A percentile compares a stretch with the other conserved stretches of the same genome.
These are phyloP conservation scores for Eimeria mitis DNA, from an alignment of 169 alveolate genomes.

Conservation along the genomic window DNA sequence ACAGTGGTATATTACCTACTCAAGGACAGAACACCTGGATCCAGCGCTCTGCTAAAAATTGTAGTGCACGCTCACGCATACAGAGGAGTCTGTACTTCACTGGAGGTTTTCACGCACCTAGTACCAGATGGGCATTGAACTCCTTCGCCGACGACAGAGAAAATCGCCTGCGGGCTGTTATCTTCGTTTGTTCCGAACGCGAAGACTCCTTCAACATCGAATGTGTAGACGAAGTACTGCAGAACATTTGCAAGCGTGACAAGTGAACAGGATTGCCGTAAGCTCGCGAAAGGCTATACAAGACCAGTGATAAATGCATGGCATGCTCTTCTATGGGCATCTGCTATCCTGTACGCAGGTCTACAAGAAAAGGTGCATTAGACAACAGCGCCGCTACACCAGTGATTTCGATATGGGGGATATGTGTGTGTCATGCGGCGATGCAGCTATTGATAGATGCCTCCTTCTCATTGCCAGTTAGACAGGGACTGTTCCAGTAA, in stretches of 20 bases:
- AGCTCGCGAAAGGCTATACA: not conserved
- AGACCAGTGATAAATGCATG: not conserved
- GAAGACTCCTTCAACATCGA: constrained; percentile 59
- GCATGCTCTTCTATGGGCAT: not conserved
- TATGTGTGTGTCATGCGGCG: not conserved
- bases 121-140: constrained; percentile 52
- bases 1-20: not conserved
- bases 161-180: constrained; percentile 55
- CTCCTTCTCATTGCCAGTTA: not conserved
- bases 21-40: not conserved
- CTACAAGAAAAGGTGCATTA: not conserved
- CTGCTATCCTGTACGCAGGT: not conserved
- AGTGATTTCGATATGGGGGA: not conserved
- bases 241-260: not conserved
- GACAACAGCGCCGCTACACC: not conserved
- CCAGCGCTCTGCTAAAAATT: not conserved
- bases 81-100: not conserved
- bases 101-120: not conserved
- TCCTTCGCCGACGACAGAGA: constrained; percentile 75
- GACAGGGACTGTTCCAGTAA: not conserved
- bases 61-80: not conserved
- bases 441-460: too few species aligned
- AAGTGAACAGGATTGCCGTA: not conserved
- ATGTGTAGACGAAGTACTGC: constrained; percentile 78
- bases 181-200: constrained; percentile 74